These are phyloP conservation scores for Suillus luteus DNA, from an alignment of 768 basidiomycete genomes.

Conservation along the genomic window DNA sequence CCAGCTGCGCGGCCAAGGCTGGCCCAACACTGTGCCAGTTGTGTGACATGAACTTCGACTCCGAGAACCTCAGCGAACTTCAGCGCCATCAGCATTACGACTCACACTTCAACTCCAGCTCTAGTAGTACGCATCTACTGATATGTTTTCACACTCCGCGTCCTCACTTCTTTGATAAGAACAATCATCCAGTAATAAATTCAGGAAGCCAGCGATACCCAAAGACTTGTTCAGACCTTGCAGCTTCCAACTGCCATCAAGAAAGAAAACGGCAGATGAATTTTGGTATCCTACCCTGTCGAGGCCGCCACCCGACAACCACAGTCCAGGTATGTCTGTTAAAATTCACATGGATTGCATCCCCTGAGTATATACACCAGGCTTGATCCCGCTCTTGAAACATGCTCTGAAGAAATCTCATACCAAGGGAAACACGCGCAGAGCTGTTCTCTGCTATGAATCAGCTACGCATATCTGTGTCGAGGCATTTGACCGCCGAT, in stretches of 20 bases:
- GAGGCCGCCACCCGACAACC: conserved; percentile 52
- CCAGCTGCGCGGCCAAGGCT: conserved; percentile 14
- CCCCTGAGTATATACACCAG: conserved; percentile 37
- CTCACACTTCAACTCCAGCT: conserved; percentile 39
- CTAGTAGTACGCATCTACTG: conserved; percentile 14
- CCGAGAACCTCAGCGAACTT: conserved; percentile 38
- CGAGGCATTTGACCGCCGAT: conserved; percentile 61
- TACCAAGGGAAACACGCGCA: conserved; percentile 46
- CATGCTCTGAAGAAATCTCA: conserved; percentile 55
- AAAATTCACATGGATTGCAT: too few relatives aligned
- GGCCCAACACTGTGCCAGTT: conserved; percentile 46
- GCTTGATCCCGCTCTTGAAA: conserved; percentile 64
- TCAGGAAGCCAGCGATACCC: conserved; percentile 22
- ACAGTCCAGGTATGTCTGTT: conserved; percentile 54
- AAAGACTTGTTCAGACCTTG: conserved; percentile 3
- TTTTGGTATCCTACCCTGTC: conserved; percentile 66
- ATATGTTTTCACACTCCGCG: neutral
- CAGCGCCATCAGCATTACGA: conserved; percentile 60
- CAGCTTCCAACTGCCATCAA: conserved; percentile 1
- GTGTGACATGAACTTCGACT: conserved; percentile 48
- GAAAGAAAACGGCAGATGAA: conserved; percentile 41
- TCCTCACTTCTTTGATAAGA: conserved; percentile 17
- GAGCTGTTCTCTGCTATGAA: conserved; percentile 68
- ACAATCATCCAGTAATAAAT: conserved; percentile 6
- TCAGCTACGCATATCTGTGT: conserved; percentile 57